phyloP scores from a whole-genome alignment of 805 yeast species.

The Ogataea polymorpha region DNA sequence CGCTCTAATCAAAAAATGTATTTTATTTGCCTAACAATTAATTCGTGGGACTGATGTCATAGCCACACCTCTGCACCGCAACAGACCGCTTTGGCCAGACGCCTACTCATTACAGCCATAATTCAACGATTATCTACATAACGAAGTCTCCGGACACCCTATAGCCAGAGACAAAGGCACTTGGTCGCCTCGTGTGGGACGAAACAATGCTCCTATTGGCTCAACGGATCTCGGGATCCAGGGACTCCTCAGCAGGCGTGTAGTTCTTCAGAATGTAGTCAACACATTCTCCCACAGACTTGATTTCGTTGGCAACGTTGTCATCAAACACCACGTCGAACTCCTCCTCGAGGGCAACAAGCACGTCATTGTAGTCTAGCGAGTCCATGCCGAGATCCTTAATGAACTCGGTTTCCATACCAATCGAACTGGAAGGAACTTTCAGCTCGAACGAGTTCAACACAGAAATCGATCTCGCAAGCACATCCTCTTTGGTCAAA shows the following conservation, averaged over 20 bases:
- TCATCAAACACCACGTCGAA: slow-evolving; percentile 46
- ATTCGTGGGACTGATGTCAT: too few relatives aligned
- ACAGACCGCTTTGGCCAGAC: too few relatives aligned
- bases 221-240: slow-evolving; percentile 37
- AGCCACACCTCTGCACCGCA: too few relatives aligned
- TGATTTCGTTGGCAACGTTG: slow-evolving; percentile 53
- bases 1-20: neutral
- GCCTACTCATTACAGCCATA: neutral
- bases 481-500: slow-evolving; percentile 73
- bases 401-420: slow-evolving; percentile 46
- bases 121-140: slow-evolving; percentile 6
- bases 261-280: slow-evolving; percentile 44
- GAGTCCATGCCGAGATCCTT: slow-evolving; percentile 88
- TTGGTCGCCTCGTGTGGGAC: too few relatives aligned
- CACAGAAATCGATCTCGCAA: slow-evolving; percentile 78
- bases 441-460: slow-evolving; percentile 50
- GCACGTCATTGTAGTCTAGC: slow-evolving; percentile 90
- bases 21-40: too few relatives aligned
- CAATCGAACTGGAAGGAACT: slow-evolving; percentile 25
- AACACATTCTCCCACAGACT: slow-evolving; percentile 59
- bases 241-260: slow-evolving; percentile 33
- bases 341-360: slow-evolving; percentile 95
- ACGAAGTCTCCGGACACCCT: neutral
- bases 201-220: neutral
- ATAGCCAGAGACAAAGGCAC: neutral